Evolutionary conservation across 1,284 basidiomycete genomes (phyloP), one percentile per base, ranked within the genome.

Genomic region (Tilletia caries): DNA sequence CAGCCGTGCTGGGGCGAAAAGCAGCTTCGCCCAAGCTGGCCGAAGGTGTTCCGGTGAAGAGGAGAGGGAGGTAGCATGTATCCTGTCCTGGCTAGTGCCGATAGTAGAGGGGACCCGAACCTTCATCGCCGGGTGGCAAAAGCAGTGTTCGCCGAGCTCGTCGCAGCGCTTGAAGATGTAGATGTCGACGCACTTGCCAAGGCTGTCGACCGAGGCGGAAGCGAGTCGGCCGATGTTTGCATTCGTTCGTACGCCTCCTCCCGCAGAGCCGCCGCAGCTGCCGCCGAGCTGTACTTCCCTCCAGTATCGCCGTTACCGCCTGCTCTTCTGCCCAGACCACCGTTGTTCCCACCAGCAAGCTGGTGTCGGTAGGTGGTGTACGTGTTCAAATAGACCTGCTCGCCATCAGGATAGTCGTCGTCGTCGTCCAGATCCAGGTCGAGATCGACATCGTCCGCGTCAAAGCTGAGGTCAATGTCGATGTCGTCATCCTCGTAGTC

Each of bases 211-310:
- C 12, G 20, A 25, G 12, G 48, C 48, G 20, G 13, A 6, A 60
- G 27, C 54, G 54, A 60, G 8, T 60, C 54, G 8, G 29, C 54
- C 6, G 54, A 60, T 12, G 54, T 60, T 25, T 60, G 54, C 54
- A 60, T 60, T 10, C 54, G 54, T 20, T 60, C 48, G 20, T 50
- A 50, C 25, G n/a, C 54, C 2, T 60, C 54, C 25, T 60, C 54
- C 54, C 25, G 8, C 27, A 20, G 10, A 18, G 32, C 32, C 54
- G 54, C 27, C 3, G 54, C 23, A 1, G 25, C 54, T 6, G 48
- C 48, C 8, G 48, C 48, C 10, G 48, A 50, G 13, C 25, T 20
- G 20, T 50, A 27, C 48, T 50, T n/a, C 8, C 48, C 48, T 20
- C 20, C 43, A 20, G 10, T 10, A 10, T 50, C 48, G 8, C 25